Base-by-base conservation (phyloP, 805 yeast genomes). In the Candida boidinii region DNA sequence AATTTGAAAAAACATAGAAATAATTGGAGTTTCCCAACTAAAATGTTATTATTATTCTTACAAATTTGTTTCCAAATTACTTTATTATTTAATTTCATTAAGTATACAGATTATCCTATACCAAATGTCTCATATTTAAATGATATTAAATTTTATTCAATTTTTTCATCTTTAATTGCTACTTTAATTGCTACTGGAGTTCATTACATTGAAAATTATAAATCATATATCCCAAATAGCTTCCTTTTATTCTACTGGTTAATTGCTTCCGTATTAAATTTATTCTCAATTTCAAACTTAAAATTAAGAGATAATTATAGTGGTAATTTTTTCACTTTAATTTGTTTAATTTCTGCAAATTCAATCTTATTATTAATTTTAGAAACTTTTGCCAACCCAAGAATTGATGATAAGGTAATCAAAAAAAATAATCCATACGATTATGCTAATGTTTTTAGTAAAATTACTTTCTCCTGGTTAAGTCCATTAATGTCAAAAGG, bases 201-300 rank as follows among this genome's bases (percentile, higher is more conserved):
- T 23, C 80, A 85, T 37, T 81, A 76, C 55, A 51, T 81, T 37
- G 96, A 90, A 52, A 79, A 76, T 47, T 72, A 68, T 54, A 75
- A 82, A 51, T 51, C 76, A 9, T 66, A 59, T 27, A 70, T 83
- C 16, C 76, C 96, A 2, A 73, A 69, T 43, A 79, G 90, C 2
- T 63, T 73, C 0, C 58, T 87, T 29, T 67, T 90, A 25, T 65
- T 79, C 41, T 90, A 73, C 56, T 90, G 95, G 95, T 59, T 81
- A 29, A 63, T 76, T 36, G 63, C 69, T 26, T 44, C 69, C 1
- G 34, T 79, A 5, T 60, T 74, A 23, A 70, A 71, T 16, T 35
- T 60, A 9, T 58, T 72, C 24, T 70, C 71, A 41, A 44, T 72
- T 5, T 44, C 58, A 25, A 67, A 69, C 40, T 46, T 60, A 29